phyloP scores from a whole-genome alignment of 768 basidiomycete genomes.

The Chalciporus pseudorubinellus region DNA sequence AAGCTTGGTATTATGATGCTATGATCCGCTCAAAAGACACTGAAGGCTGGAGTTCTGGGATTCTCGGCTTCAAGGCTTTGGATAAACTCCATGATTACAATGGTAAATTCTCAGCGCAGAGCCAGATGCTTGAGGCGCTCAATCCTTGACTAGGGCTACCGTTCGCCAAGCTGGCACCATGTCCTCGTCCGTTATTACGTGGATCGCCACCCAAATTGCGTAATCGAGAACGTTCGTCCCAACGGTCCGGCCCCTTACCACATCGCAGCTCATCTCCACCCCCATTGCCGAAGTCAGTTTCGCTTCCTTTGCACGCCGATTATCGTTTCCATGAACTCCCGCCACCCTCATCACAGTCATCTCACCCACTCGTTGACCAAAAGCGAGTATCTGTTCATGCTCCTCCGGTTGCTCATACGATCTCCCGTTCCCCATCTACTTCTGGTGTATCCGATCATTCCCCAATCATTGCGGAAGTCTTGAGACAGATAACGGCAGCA shows the following conservation, averaged over 20 bases:
- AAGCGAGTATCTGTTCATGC: slow-evolving; percentile 27
- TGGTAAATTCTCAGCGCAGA: slow-evolving; percentile 41
- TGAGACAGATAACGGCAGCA: slow-evolving; percentile 66
- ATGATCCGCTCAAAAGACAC: slow-evolving; percentile 62
- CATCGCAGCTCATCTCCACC: slow-evolving; percentile 74
- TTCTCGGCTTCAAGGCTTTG: slow-evolving; percentile 69
- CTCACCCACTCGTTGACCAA: slow-evolving; percentile 22
- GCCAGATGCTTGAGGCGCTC: neutral
- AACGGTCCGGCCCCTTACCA: slow-evolving; percentile 36
- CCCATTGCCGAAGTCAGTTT: slow-evolving; percentile 79
- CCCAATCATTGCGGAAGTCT: slow-evolving; percentile 69
- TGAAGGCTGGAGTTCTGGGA: slow-evolving; percentile 75
- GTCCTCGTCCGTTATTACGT: slow-evolving; percentile 39
- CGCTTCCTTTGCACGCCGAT: slow-evolving; percentile 69
- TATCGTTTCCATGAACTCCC: slow-evolving; percentile 31
- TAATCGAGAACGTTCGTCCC: slow-evolving; percentile 56
- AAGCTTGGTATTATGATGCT: slow-evolving; percentile 75
- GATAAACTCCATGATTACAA: slow-evolving; percentile 68
- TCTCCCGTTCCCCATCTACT: slow-evolving; percentile 24
- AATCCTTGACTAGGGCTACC: slow-evolving; percentile 42
- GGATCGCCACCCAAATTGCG: slow-evolving; percentile 56
- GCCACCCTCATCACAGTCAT: slow-evolving; percentile 24
- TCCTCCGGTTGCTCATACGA: slow-evolving; percentile 23
- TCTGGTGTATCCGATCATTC: slow-evolving; percentile 52
- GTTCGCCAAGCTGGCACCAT: slow-evolving; percentile 48